phyloP scores from a whole-genome alignment of 441 rosid genomes.

The Arabidopsis lyrata region DNA sequence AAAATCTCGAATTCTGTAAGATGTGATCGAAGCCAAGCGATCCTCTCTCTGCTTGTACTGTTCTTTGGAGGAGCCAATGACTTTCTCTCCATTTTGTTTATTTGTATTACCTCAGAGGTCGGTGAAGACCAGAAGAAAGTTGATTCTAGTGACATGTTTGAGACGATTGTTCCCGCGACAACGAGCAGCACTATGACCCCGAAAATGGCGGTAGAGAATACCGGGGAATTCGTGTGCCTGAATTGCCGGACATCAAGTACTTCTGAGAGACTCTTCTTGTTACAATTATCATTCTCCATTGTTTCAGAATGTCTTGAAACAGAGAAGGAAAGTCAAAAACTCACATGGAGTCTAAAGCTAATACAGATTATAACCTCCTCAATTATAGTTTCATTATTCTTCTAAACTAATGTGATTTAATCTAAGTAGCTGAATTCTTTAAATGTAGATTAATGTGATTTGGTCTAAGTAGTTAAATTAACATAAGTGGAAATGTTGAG shows the following conservation, averaged over 20 bases:
- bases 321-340: conserved; percentile 35
- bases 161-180: conserved; percentile 46
- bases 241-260: conserved; percentile 34
- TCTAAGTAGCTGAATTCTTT: conserved; percentile 8
- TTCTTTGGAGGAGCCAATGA: conserved; percentile 56
- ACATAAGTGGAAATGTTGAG: not conserved
- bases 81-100: conserved; percentile 39
- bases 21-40: conserved; percentile 57
- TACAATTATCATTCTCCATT: conserved; percentile 40
- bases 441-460: conserved; percentile 8
- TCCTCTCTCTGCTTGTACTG: conserved; percentile 56
- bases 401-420: conserved; percentile 3
- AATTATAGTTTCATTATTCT: conserved; percentile 13
- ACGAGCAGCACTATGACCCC: conserved; percentile 52
- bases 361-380: not conserved
- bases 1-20: conserved; percentile 55
- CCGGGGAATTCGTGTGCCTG: conserved; percentile 41
- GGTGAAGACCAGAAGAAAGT: conserved; percentile 22
- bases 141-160: conserved; percentile 42
- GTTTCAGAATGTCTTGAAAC: conserved; percentile 29
- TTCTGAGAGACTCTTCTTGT: conserved; percentile 43
- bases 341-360: conserved; percentile 17
- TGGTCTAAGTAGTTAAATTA: conserved; percentile 22
- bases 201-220: conserved; percentile 43
- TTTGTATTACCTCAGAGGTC: conserved; percentile 33